Conservation (phyloP, 2,329 filamentous ascomycete genomes). For the Ophiosphaerella korrae region DNA sequence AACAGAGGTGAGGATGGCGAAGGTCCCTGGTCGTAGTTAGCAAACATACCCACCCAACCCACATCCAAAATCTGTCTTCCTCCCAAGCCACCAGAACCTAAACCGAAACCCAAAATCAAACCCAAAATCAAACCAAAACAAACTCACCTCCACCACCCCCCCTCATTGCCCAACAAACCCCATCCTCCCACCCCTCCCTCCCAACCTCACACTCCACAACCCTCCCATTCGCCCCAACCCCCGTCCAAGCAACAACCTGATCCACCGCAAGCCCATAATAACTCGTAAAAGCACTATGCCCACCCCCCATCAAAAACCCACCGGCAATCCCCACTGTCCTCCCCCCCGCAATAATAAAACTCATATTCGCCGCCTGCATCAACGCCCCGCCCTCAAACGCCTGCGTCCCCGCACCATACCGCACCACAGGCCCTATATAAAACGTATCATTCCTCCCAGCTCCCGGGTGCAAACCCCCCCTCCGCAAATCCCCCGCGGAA, state of each 20-base stretch:
- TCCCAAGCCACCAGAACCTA: slow-evolving; percentile 33
- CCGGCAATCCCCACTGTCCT: slow-evolving; percentile 55
- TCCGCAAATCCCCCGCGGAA: no score
- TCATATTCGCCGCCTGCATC: slow-evolving; percentile 51
- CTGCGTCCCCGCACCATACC: slow-evolving; percentile 58
- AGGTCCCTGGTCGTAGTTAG: slow-evolving; percentile 23
- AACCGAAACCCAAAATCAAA: slow-evolving; percentile 27
- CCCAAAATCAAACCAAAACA: slow-evolving; percentile 21
- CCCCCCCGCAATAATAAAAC: slow-evolving; percentile 60
- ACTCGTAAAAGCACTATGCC: slow-evolving; percentile 57
- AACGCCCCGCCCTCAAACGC: slow-evolving; percentile 55
- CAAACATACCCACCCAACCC: neutral
- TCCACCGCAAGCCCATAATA: slow-evolving; percentile 43
- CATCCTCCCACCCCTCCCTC: slow-evolving; percentile 18
- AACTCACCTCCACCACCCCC: slow-evolving; percentile 21
- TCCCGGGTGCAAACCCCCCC: no score
- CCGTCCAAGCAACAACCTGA: slow-evolving; percentile 21
- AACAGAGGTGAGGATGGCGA: slow-evolving; percentile 32
- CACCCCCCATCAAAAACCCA: slow-evolving; percentile 51
- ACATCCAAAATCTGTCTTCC: no score
- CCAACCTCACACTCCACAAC: slow-evolving; percentile 23
- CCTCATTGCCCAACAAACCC: neutral
- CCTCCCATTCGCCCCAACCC: slow-evolving; percentile 27
- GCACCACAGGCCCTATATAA: slow-evolving; percentile 48
- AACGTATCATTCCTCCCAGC: slow-evolving; percentile 11